Evolutionary conservation across 2,329 filamentous ascomycete species (phyloP).

Genomic region (Talaromyces funiculosus): DNA sequence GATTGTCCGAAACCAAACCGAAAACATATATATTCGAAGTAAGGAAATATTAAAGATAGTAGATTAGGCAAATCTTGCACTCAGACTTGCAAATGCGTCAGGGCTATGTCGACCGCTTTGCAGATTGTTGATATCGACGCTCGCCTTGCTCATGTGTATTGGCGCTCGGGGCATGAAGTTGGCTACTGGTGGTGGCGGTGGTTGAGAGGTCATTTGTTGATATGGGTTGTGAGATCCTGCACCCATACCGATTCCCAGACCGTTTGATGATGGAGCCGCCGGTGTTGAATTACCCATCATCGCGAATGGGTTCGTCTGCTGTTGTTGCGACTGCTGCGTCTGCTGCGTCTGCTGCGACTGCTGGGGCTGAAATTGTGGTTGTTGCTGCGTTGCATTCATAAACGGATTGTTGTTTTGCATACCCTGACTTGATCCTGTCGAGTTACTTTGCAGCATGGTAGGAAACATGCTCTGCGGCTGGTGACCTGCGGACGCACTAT

Average conservation of each 20-base stretch:
- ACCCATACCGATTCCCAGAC: conserved; percentile 16
- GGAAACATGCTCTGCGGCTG: conserved; percentile 21
- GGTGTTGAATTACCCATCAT: conserved; percentile 23
- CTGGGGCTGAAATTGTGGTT: neutral
- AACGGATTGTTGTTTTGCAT: neutral
- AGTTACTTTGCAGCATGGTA: conserved; percentile 23
- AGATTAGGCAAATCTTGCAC: conserved; percentile 34
- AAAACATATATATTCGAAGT: neutral
- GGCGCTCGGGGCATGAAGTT: conserved; percentile 18
- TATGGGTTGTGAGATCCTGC: conserved; percentile 10
- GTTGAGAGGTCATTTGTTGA: conserved; percentile 3
- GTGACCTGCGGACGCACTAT: conserved; percentile 19
- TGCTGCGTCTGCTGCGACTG: neutral
- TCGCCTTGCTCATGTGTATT: conserved; percentile 44
- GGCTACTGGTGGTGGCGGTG: conserved; percentile 15
- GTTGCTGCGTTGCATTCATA: neutral
- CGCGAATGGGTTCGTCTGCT: conserved; percentile 10
- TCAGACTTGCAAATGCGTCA: conserved; percentile 47
- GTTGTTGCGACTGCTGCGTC: conserved; percentile 1
- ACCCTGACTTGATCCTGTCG: conserved; percentile 23
- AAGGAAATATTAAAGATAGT: conserved; percentile 1
- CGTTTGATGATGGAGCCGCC: conserved; percentile 11
- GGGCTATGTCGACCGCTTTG: conserved; percentile 47
- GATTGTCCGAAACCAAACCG: neutral
- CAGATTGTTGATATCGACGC: conserved; percentile 43